Evolutionary conservation across 495 filamentous ascomycete genomes (phyloP).

Genomic region (Penicillium cosmopolitanum): DNA sequence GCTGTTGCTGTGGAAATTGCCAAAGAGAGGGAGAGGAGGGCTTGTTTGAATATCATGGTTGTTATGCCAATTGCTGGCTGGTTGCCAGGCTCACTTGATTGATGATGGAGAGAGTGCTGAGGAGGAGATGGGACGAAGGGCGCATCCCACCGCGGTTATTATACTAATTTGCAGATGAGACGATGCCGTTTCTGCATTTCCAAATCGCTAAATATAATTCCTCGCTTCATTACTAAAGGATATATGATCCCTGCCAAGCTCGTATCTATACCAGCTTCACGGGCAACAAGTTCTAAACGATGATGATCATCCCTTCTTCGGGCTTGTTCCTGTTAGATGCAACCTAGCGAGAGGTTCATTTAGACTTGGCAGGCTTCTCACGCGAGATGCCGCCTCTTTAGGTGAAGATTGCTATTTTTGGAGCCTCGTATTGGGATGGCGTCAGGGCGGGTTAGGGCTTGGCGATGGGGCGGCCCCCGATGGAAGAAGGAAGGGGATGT

Average conservation of each 20-base stretch:
- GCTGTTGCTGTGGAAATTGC: not conserved
- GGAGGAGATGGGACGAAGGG: not conserved
- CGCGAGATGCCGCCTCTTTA: not conserved
- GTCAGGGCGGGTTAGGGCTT: not conserved
- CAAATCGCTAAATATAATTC: not conserved
- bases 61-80: not conserved
- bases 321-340: not conserved
- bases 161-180: not conserved
- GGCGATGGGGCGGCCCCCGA: constrained; percentile 2
- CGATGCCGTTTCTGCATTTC: not conserved
- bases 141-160: not conserved
- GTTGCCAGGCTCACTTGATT: not conserved
- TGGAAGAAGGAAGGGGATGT: too few species aligned
- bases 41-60: not conserved
- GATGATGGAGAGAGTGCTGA: not conserved
- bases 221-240: not conserved
- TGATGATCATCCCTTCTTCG: not conserved
- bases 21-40: not conserved
- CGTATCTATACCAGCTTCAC: not conserved
- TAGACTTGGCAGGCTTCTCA: not conserved
- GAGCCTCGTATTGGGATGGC: constrained; percentile 4
- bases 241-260: not conserved
- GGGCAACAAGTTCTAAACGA: not conserved
- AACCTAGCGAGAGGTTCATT: not conserved
- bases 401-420: constrained; percentile 7